Evolutionary conservation across 805 yeast species (phyloP), one percentile per base, ranked within the genome.

Genomic region (Saccharomycopsis guyanensis): DNA sequence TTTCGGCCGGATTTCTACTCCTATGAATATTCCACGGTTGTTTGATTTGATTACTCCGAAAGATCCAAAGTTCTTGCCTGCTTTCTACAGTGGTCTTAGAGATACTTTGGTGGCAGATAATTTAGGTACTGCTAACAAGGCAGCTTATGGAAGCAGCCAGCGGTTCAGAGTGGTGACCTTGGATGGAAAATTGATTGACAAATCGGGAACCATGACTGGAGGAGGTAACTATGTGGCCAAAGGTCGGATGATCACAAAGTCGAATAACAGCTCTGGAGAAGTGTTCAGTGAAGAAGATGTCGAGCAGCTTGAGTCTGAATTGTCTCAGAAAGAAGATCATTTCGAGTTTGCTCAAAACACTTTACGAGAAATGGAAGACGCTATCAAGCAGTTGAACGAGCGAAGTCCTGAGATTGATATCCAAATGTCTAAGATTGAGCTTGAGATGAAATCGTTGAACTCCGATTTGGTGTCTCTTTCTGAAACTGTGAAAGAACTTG

Each of bases 201-300:
- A 82, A 13, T 84, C 95, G 2, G 99, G 99, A 63, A 86, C 97
- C 1, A 80, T 94, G 81, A 79, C 95, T 40, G 99, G 99, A 56
- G 99, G 99, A 65, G 98, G 97, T 44, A 74, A 71, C 45, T 68
- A 73, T 34, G 74, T 72, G 6, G 71, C 75, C 15, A 73, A 73
- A 42, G 98, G 97, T 4, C 81, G 83, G 2, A 87, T 93, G 95
- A 77, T 72, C 48, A 56, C 63, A 6, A 46, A 45, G 29, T 32
- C 64, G 66, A 3, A 55, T 66, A 1, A 52, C 59, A 3, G 70
- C 66, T 24, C 19, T 36, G 35, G 38, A n/a, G 45, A 38, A 16
- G 13, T 41, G 8, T 42, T 36, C n/a, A 69, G 81, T 3, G 78
- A 76, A 19, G 78, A 72, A 15, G 86, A 80, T 40, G 72, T 86